Evolutionary conservation across 495 filamentous ascomycete species (phyloP).

Genomic region (Ascobolus immersus): DNA sequence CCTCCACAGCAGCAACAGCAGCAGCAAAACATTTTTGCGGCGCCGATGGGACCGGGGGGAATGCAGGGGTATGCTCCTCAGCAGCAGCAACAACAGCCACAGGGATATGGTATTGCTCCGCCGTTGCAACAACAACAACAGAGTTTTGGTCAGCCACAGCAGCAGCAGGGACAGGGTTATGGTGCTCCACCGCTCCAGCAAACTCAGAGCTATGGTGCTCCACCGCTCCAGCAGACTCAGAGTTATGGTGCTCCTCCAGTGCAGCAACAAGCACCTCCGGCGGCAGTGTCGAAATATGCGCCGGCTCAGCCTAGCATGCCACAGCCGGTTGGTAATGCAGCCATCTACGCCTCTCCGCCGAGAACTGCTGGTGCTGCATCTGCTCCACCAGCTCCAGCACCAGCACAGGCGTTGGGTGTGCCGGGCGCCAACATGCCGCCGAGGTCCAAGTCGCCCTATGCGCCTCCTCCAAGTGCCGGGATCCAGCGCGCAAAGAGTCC

Average conservation of each 20-base stretch:
- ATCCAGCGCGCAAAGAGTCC: conserved; percentile 20
- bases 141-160: too few species aligned
- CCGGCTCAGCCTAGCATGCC: too few species aligned
- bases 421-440: conserved; percentile 13
- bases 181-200: conserved; percentile 14
- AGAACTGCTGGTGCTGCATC: conserved; percentile 19
- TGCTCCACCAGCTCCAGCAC: conserved; percentile 28
- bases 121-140: too few species aligned
- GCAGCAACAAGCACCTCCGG: conserved; percentile 19
- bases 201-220: conserved; percentile 12
- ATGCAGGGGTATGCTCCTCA: too few species aligned
- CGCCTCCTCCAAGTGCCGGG: conserved; percentile 27
- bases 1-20: too few species aligned
- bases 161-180: too few species aligned
- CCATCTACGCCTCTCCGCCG: conserved; percentile 38
- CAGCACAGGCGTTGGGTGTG: conserved; percentile 10
- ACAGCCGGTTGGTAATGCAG: conserved; percentile 20
- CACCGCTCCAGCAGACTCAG: conserved; percentile 15
- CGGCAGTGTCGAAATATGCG: too few species aligned
- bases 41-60: too few species aligned
- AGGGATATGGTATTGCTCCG: too few species aligned
- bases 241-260: conserved; percentile 24
- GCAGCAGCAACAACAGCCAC: too few species aligned
- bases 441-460: conserved; percentile 65
- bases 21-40: too few species aligned